Evolutionary conservation across 2,329 filamentous ascomycete genomes (phyloP).

Genomic region (Ophiocordyceps unilateralis): DNA sequence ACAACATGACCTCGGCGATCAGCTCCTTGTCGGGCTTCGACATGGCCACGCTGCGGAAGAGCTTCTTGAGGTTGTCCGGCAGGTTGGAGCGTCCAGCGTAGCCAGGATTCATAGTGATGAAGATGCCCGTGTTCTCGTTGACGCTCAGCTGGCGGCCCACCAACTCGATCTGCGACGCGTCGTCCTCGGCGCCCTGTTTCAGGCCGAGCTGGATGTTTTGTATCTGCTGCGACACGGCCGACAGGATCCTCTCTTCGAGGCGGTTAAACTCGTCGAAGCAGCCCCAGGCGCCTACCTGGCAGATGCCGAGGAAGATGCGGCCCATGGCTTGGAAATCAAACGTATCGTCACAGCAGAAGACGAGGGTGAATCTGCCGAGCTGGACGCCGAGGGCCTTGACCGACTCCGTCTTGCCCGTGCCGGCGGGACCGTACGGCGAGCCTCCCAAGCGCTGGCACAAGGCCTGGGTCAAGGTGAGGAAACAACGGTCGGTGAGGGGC

Average conservation of each 20-base stretch:
- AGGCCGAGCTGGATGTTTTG: slow-evolving; percentile 97
- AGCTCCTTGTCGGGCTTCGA: slow-evolving; percentile 99
- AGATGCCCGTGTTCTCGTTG: slow-evolving; percentile 88
- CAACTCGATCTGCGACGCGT: slow-evolving; percentile 80
- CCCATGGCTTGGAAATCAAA: slow-evolving; percentile 99
- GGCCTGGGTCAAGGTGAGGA: slow-evolving; percentile 91
- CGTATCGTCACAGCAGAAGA: slow-evolving; percentile 98
- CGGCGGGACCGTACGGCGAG: slow-evolving; percentile 91
- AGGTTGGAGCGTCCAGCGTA: slow-evolving; percentile 97
- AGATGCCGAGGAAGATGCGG: slow-evolving; percentile 96
- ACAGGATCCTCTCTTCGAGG: slow-evolving; percentile 92
- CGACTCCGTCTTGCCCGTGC: slow-evolving; percentile 97
- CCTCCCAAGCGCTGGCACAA: slow-evolving; percentile 89
- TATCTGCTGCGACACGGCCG: slow-evolving; percentile 95
- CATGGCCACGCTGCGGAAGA: slow-evolving; percentile 99
- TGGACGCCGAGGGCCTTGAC: slow-evolving; percentile 96
- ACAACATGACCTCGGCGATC: slow-evolving; percentile 99
- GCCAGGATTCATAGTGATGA: slow-evolving; percentile 99
- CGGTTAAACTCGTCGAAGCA: slow-evolving; percentile 99
- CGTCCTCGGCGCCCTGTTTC: slow-evolving; percentile 66
- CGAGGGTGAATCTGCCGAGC: slow-evolving; percentile 89
- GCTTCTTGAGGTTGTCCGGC: slow-evolving; percentile 97
- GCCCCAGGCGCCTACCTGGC: slow-evolving; percentile 97
- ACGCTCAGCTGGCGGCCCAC: slow-evolving; percentile 82
- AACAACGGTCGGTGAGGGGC: slow-evolving; percentile 92